Evolutionary conservation across 768 basidiomycete genomes (phyloP), one percentile per base, ranked within the genome.

Genomic region (Auriscalpium vulgare): DNA sequence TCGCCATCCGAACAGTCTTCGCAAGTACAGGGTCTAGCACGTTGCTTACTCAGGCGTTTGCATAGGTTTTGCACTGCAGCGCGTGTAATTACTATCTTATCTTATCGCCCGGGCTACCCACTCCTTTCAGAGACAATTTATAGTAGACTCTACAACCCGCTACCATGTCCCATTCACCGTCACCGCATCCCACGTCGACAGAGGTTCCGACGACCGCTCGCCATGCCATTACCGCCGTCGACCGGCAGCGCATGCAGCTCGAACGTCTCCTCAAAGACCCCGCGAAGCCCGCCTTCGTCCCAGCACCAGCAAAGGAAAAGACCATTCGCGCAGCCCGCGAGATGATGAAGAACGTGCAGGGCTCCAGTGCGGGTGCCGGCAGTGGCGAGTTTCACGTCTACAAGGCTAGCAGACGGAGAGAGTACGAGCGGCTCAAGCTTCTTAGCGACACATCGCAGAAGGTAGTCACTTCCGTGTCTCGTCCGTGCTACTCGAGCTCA

Each of bases 341-440:
- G 69, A 93, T 93, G 91, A 97, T 99, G 91, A 97, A 97, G 79
- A 98, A 98, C 64, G 95, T 99, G 8, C 95, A 97, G 70, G 97
- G 97, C 0, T 95, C 91, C 14, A 92, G 91, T 69, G 94, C 97
- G 8, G 97, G 95, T 47, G 97, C 97, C 16, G 97, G 97, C 51
- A 92, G 90, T 55, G 95, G 95, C 45, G 95, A 95, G 71, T 97
- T 98, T 67, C 97, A 99, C 68, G 97, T 99, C 0, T 99, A 98
- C 75, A 98, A 98, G 68, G 95, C 95, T 16, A 85, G 87, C 61
- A 75, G 97, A 59, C 79, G 95, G 66, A 78, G 95, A 65, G 97
- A 99, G 74, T 98, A 97, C 64, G 97, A 99, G 71, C 76, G 97
- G 56, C 68, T 98, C 56, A 95, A 91, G 74, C 64, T 95, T 13